Conservation (phyloP, 2,329 filamentous ascomycete genomes). For the Colletotrichum cuscutae region DNA sequence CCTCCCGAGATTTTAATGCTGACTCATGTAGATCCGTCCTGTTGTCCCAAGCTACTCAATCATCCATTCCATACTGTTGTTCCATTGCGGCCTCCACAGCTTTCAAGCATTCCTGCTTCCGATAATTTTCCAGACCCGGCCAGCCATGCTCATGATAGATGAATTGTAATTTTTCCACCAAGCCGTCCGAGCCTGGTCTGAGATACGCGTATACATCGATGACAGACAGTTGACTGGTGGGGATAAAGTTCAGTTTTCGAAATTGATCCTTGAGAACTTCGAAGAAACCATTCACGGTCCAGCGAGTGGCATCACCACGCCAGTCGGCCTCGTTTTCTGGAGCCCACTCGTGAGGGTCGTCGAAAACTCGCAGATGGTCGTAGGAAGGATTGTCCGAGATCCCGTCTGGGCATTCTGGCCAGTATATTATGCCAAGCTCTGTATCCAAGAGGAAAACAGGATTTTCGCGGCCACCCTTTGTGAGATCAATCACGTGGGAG, state of each 20-base stretch:
- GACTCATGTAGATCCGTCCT: too few relatives aligned
- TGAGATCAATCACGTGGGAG: slow-evolving; percentile 35
- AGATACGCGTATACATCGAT: background rate
- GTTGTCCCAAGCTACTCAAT: too few relatives aligned
- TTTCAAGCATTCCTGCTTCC: slow-evolving; percentile 40
- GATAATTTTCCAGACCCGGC: slow-evolving; percentile 38
- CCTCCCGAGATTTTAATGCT: too few relatives aligned
- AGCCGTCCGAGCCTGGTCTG: background rate
- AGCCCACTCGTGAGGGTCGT: background rate
- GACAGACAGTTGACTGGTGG: slow-evolving; percentile 26
- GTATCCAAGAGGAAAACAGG: slow-evolving; percentile 39
- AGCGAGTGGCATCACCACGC: slow-evolving; percentile 36
- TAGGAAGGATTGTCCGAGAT: background rate
- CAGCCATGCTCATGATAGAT: slow-evolving; percentile 40
- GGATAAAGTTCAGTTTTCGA: slow-evolving; percentile 37
- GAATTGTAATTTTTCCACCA: slow-evolving; percentile 34
- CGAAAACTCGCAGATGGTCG: slow-evolving; percentile 9
- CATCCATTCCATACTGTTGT: background rate
- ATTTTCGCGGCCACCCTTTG: slow-evolving; percentile 25
- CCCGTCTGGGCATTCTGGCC: slow-evolving; percentile 34
- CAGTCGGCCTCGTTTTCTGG: slow-evolving; percentile 38
- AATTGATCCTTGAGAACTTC: slow-evolving; percentile 40
- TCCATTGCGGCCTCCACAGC: slow-evolving; percentile 6
- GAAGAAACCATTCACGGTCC: slow-evolving; percentile 42
- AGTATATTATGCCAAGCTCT: slow-evolving; percentile 40